phyloP scores from a whole-genome alignment of 345 rosid species.

The Raphanus sativus region DNA sequence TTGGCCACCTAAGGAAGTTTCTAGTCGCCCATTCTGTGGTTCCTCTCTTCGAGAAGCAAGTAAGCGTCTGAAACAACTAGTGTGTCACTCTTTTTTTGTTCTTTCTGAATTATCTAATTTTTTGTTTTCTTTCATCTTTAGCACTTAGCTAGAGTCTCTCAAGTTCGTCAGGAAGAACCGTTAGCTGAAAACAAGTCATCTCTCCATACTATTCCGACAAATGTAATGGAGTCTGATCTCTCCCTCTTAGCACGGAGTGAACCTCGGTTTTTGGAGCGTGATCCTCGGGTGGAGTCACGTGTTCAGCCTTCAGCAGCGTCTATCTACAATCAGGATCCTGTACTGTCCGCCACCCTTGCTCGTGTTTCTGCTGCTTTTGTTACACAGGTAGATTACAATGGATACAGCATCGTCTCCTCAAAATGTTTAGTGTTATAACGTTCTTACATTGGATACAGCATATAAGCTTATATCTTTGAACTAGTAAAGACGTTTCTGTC shows the following conservation, averaged over 20 bases:
- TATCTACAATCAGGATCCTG: conserved; percentile 59
- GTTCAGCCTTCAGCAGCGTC: conserved; percentile 53
- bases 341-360: conserved; percentile 43
- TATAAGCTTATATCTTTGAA: not conserved
- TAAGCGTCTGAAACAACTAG: conserved; percentile 39
- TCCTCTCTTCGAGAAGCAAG: conserved; percentile 76
- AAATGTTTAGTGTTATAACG: not conserved
- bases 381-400: conserved; percentile 43
- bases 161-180: conserved; percentile 55
- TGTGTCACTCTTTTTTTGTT: not conserved
- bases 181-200: conserved; percentile 49
- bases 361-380: conserved; percentile 60
- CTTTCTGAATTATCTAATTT: not conserved
- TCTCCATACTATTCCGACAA: conserved; percentile 39
- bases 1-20: conserved; percentile 75
- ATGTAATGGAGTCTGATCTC: conserved; percentile 44
- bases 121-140: conserved; percentile 7
- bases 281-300: conserved; percentile 53
- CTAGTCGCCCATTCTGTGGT: conserved; percentile 77
- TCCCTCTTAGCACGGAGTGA: conserved; percentile 55
- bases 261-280: conserved; percentile 52
- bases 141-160: conserved; percentile 53
- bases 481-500: not conserved
- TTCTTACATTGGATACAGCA: not conserved
- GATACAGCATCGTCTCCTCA: not conserved